Evolutionary conservation across 2,329 filamentous ascomycete genomes (phyloP), one percentile per base, ranked within the genome.

Genomic region (Exophiala sideris): DNA sequence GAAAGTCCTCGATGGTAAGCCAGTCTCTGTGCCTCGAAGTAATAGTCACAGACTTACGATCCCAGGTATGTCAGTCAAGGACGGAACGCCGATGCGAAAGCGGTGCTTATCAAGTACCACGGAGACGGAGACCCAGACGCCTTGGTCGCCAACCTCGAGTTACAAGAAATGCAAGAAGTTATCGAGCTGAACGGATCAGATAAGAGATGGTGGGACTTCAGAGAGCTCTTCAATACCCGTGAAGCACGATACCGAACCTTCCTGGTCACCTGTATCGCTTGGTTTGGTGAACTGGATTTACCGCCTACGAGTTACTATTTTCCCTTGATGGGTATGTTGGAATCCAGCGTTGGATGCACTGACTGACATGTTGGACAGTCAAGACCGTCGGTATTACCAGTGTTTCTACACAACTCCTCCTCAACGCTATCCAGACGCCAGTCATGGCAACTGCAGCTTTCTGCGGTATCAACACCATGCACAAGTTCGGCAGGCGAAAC

Each of bases 51-150:
- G n/a, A 41, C 20, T 6, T 21, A 21, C 68, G 0, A 67, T 63
- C 1, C 62, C 41, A 85, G 81, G 81, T 71, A 84, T 12, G 79
- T 83, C 48, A 76, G 77, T 50, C 77, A 82, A 52, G 78, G 81
- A 56, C 76, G 78, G 7, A 71, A 77, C 10, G 80, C 83, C 20
- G 76, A 84, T 59, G 82, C 80, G 1, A 70, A 79, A 12, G 69
- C 74, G 4, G 76, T 81, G 4, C 73, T 88, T 54, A 74, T 78
- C 4, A 79, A 78, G 54, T 82, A 81, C 61, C 84, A 85, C 44
- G 82, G 80, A 2, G 76, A 82, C 58, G 72, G 73, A 1, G 67
- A 71, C 29, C 48, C 52, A 2, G 58, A 67, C 33, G 63, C 62
- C 11, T 47, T 58, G n/a, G 66, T 62, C 48, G 66, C 68, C 3